Base-by-base conservation (phyloP, 371 early-diverging fungal species). In the Lichtheimia corymbifera region DNA sequence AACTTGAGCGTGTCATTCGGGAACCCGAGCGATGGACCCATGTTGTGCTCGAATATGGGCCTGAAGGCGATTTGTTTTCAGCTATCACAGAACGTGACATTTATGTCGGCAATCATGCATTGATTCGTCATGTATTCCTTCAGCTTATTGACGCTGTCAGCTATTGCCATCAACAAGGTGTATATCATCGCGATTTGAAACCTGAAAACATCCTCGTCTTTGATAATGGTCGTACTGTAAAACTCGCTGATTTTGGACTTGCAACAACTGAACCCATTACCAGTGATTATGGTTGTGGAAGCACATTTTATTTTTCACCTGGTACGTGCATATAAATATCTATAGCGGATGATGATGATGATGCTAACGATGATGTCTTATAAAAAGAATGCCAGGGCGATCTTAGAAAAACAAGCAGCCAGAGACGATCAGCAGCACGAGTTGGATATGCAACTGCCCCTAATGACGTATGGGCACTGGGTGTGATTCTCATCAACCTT, bases 241-340 rank as follows among this genome's bases (percentile, higher is more conserved):
- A 95, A 70, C 80, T 98, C 18, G 89, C 94, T 17, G 97, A 97
- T 70, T 98, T 97, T 83, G 97, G 97, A 0, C 84, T 98, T 11
- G 89, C 96, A 3, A 96, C 97, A 1, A 84, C 85, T 6, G 86
- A 93, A 18, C 56, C 61, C 0, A 74, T 75, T 63, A 91, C 92
- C 14, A 85, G 67, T 11, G 96, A 96, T 55, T 87, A 91, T 61
- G 96, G 97, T 3, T 93, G 95, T 70, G 98, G 98, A 6, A 89
- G 91, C 14, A 90, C 93, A 0, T 91, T 93, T 71, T 97, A 97
- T 71, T 93, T 95, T 83, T 93, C 94, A 9, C 98, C 97, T 59
- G 84, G 82, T 82, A 77, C 20, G 5, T 12, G 17, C 13, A 25
- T 25, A 15, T 24, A 25, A 2, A 51, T 9, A 9, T 35, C 11